Evolutionary conservation across 179 eudicot genomes (phyloP).

Genomic region (Corrigiola litoralis): DNA sequence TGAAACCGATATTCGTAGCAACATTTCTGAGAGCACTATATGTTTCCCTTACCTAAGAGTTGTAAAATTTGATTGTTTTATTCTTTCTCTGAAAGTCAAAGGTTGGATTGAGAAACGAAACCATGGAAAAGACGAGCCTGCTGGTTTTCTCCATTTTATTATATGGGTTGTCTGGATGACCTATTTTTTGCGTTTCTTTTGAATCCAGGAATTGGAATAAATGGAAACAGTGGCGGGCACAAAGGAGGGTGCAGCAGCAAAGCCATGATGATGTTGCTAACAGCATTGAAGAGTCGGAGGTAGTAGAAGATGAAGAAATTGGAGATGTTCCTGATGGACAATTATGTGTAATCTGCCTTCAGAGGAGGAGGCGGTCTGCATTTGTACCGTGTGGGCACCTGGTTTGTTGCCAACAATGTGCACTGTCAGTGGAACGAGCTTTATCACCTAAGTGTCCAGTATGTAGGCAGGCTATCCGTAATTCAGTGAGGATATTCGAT

Average conservation of each 20-base stretch:
- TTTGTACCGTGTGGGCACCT: conserved; percentile 92
- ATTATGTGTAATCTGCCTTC: conserved; percentile 73
- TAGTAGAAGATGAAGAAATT: conserved; percentile 45
- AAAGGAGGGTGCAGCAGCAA: conserved; percentile 43
- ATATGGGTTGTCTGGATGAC: background rate
- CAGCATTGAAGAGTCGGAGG: conserved; percentile 21
- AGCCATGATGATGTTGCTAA: conserved; percentile 12
- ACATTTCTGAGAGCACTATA: too few species aligned
- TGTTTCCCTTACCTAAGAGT: too few species aligned
- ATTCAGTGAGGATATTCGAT: conserved; percentile 75
- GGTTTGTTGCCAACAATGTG: conserved; percentile 82
- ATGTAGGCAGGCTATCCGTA: conserved; percentile 62
- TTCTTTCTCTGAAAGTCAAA: too few species aligned
- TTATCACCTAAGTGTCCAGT: conserved; percentile 72
- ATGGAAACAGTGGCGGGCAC: conserved; percentile 63
- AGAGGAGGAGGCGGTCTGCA: conserved; percentile 68
- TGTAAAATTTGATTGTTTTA: too few species aligned
- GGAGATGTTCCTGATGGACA: conserved; percentile 78
- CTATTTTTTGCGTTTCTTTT: background rate
- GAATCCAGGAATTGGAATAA: conserved; percentile 66
- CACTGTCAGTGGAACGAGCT: conserved; percentile 57
- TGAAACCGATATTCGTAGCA: too few species aligned
- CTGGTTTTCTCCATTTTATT: background rate
- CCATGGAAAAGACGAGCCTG: too few species aligned
- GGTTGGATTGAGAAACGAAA: too few species aligned